These are phyloP conservation scores for Calvatia gigantea DNA, from an alignment of 768 basidiomycete species.

Conservation along the genomic window DNA sequence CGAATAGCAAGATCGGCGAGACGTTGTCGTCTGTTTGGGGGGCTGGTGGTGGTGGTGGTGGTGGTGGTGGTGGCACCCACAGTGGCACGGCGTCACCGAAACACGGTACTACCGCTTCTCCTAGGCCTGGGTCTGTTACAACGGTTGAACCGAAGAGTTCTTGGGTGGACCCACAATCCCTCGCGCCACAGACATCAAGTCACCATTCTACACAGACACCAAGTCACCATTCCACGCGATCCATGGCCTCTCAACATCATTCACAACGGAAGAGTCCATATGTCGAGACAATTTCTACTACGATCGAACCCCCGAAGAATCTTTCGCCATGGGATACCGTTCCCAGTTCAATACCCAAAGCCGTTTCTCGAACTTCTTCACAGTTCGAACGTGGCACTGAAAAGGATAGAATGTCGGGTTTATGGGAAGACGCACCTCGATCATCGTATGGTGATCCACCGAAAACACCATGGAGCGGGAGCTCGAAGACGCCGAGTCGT, in stretches of 20 bases:
- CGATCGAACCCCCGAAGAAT: constrained; percentile 2
- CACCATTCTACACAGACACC: not conserved
- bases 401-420: not conserved
- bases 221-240: not conserved
- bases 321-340: constrained; percentile 3
- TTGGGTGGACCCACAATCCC: not conserved
- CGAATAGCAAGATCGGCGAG: constrained; percentile 8
- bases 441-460: constrained; percentile 7
- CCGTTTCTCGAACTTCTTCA: not conserved
- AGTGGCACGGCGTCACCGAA: not conserved
- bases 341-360: not conserved
- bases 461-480: constrained; percentile 1
- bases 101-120: not conserved
- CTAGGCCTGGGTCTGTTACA: not conserved
- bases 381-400: not conserved
- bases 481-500: not conserved
- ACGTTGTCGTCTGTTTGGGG: constrained; percentile 7
- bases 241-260: not conserved
- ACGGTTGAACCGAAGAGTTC: no score
- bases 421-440: constrained; percentile 7
- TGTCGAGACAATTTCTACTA: constrained; percentile 6
- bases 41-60: not conserved
- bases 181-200: not conserved
- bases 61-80: constrained; percentile 3
- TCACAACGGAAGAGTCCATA: not conserved